A percentile compares a stretch with the other conserved stretches of the same genome.
Evolutionary conservation across 2,329 filamentous ascomycete species (phyloP).

Genomic region (Microdochium nivale): DNA sequence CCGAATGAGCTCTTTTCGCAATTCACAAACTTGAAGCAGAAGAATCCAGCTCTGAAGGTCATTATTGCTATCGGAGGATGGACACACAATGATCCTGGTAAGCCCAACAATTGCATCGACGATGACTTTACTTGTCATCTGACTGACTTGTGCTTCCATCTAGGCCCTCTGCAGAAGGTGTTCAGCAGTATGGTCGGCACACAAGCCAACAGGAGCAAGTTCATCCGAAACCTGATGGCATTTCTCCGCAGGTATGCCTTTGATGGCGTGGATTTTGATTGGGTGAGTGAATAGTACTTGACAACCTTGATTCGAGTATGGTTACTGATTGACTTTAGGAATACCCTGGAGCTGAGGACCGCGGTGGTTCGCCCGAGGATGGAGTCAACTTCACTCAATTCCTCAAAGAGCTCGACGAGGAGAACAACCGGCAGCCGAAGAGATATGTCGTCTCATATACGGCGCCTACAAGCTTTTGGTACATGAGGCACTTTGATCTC

Average conservation of each 20-base stretch:
- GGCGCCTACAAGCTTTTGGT: constrained; percentile 12
- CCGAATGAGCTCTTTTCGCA: constrained; percentile 7
- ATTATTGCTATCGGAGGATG: constrained; percentile 31
- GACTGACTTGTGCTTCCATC: no score
- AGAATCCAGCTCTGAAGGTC: constrained; percentile 16
- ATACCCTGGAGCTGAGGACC: constrained; percentile 15
- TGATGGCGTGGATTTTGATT: constrained; percentile 17
- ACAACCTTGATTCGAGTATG: not conserved
- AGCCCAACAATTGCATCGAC: no score
- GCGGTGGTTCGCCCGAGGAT: constrained; percentile 11
- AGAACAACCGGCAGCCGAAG: constrained; percentile 1
- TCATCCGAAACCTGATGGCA: constrained; percentile 10
- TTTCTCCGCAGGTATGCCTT: constrained; percentile 14
- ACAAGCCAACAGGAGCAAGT: constrained; percentile 5
- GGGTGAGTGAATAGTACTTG: constrained; percentile 1
- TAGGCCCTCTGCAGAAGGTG: constrained; percentile 11
- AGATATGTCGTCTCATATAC: constrained; percentile 10
- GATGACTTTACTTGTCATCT: no score
- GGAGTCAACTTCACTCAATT: constrained; percentile 10
- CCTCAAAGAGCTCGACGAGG: constrained; percentile 32
- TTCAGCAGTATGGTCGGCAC: constrained; percentile 15
- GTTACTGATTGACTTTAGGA: constrained; percentile 4
- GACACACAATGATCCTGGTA: constrained; percentile 26
- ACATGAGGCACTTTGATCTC: constrained; percentile 19
- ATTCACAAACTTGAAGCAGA: constrained; percentile 20